Evolutionary conservation across 495 filamentous ascomycete genomes (phyloP).

Genomic region (Aspergillus diversus): DNA sequence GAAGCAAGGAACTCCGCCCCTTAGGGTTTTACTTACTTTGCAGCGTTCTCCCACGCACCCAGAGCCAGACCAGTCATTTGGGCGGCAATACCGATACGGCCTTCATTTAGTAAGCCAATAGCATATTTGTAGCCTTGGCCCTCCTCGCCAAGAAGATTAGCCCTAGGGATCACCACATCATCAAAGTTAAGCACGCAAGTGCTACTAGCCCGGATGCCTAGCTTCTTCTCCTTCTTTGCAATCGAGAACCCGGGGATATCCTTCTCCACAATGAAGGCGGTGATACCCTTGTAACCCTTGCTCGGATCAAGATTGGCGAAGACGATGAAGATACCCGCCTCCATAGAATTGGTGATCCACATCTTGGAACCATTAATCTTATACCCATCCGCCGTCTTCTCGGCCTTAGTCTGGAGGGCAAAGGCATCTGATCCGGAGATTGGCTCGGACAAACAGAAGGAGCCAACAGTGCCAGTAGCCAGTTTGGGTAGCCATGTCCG

Average conservation of each 20-base stretch:
- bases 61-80: constrained; percentile 98
- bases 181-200: constrained; percentile 98
- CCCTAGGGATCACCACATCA: constrained; percentile 86
- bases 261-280: constrained; percentile 94
- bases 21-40: constrained; percentile 56
- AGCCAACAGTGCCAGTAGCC: constrained; percentile 88
- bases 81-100: constrained; percentile 94
- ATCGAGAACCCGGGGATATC: constrained; percentile 86
- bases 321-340: constrained; percentile 94
- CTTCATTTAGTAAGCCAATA: constrained; percentile 95
- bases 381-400: constrained; percentile 76
- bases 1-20: background rate
- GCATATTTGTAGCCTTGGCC: constrained; percentile 98
- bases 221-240: constrained; percentile 99
- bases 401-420: constrained; percentile 85
- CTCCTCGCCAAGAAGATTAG: constrained; percentile 83
- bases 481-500: constrained; percentile 85
- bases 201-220: constrained; percentile 92
- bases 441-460: constrained; percentile 95
- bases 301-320: constrained; percentile 92
- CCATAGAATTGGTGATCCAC: constrained; percentile 99
- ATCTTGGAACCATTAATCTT: constrained; percentile 92
- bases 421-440: constrained; percentile 95
- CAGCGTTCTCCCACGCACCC: constrained; percentile 95
- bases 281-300: constrained; percentile 94